phyloP scores from a whole-genome alignment of 139 green algal genomes.

The Auxenochlorella protothecoides region DNA sequence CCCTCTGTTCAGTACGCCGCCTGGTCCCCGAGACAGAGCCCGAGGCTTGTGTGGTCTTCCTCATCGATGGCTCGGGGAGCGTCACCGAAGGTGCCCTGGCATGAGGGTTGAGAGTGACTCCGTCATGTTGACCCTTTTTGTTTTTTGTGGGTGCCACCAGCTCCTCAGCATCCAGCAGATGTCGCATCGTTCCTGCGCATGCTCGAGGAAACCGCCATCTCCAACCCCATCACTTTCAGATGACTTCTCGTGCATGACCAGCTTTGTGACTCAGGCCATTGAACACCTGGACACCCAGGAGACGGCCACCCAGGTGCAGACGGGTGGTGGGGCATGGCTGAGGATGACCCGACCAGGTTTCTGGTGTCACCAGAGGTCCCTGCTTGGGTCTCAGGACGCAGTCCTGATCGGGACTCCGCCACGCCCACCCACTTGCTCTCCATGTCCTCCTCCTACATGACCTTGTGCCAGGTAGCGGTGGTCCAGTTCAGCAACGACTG shows the following conservation, averaged over 20 bases:
- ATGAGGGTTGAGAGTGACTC: background rate
- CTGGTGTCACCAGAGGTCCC: background rate
- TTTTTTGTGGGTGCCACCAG: background rate
- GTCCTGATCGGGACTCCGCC: too few species aligned
- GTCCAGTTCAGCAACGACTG: conserved; percentile 63
- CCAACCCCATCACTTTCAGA: conserved; percentile 5
- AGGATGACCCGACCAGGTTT: background rate
- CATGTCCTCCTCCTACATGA: background rate
- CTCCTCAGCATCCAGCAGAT: background rate
- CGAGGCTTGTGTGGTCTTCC: conserved; percentile 34
- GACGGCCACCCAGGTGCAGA: background rate
- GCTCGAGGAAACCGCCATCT: background rate
- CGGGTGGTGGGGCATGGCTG: background rate
- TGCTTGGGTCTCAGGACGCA: background rate
- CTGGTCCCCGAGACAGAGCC: background rate
- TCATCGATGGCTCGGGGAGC: conserved; percentile 33
- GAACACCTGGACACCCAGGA: background rate
- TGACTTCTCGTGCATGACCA: conserved; percentile 24
- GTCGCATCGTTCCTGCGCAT: background rate
- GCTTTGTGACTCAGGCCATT: conserved; percentile 11
- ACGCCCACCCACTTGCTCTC: background rate
- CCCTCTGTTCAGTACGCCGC: background rate
- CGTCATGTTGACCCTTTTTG: background rate
- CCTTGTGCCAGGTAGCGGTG: conserved; percentile 20
- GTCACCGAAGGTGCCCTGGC: conserved; percentile 21